Base-by-base conservation (phyloP, 257 asterid genomes). In the Linaria vulgaris region DNA sequence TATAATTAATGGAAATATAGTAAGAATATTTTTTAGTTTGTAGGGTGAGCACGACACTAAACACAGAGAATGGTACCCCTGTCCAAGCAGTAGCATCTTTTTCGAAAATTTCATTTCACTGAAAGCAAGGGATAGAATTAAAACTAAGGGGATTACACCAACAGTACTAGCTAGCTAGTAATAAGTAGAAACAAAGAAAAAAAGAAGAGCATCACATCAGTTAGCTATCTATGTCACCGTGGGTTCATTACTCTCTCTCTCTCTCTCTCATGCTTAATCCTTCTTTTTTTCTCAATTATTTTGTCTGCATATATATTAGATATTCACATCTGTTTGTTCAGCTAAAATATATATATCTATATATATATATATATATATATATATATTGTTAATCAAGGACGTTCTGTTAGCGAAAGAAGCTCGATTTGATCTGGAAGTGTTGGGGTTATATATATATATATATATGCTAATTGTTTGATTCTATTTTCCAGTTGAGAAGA, bases 91-190 rank as follows among this genome's bases (percentile, higher is more conserved):
- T 16, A 47, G 74, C 87, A 76, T 78, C 81, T 74, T 74, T 76
- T 72, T 66, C 79, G 71, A 72, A 70, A 69, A 31, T 59, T 58
- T 71, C 82, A 61, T 76, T 77, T 78, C 80, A 66, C 82, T 76
- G 78, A 76, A 76, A 78, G 78, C 82, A 71, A 79, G 68, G 69
- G 55, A n/a, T n/a, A n/a, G n/a, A n/a, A n/a, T n/a, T n/a, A n/a
- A n/a, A n/a, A n/a, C n/a, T 46, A 27, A 27, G n/a, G 17, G n/a
- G 37, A 19, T 52, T 56, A 56, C 62, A 31, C 39, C 54, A n/a
- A 30, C 57, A 75, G 67, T 58, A 51, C 58, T n/a, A n/a, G n/a
- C n/a, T n/a, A n/a, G n/a, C n/a, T n/a, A 1, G 30, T 9, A 49
- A 19, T 23, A 54, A 44, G 52, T 43, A 25, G 34, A 1, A 38